Percentiles rank a stretch among this genome's conserved stretches.
Conservation (phyloP, 805 yeast genomes). For the Saccharomycopsis oosterbeekiorum region DNA sequence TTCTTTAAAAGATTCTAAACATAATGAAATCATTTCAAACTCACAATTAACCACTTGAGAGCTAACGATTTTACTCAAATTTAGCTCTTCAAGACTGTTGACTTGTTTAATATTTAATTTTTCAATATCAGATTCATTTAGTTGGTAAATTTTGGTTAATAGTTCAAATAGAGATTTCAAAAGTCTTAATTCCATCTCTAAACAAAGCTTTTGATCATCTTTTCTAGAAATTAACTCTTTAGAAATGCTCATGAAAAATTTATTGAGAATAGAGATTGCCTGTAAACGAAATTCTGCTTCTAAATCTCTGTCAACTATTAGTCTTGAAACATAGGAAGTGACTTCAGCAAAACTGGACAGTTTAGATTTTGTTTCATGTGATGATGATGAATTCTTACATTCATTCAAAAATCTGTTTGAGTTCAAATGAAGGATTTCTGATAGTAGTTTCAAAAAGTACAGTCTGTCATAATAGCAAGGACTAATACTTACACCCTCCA, state of each 20-base stretch:
- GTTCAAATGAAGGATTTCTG: slow-evolving; percentile 43
- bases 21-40: slow-evolving; percentile 54
- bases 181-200: slow-evolving; percentile 8
- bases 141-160: neutral
- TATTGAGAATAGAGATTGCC: slow-evolving; percentile 34
- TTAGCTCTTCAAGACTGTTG: neutral
- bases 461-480: slow-evolving; percentile 47
- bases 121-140: slow-evolving; percentile 2
- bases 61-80: slow-evolving; percentile 16
- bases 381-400: neutral
- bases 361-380: neutral
- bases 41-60: slow-evolving; percentile 41
- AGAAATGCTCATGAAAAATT: slow-evolving; percentile 29
- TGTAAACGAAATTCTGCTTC: neutral
- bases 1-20: slow-evolving; percentile 54
- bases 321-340: neutral
- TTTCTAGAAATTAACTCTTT: slow-evolving; percentile 6
- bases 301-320: neutral
- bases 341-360: neutral
- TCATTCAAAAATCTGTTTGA: slow-evolving; percentile 38
- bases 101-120: neutral
- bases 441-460: slow-evolving; percentile 44
- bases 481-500: slow-evolving; percentile 17
- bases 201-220: neutral
- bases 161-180: slow-evolving; percentile 3